A percentile compares a stretch with the other conserved stretches of the same genome.
phyloP scores from a whole-genome alignment of 257 asterid genomes.

The Fraxinus quadrangulata region DNA sequence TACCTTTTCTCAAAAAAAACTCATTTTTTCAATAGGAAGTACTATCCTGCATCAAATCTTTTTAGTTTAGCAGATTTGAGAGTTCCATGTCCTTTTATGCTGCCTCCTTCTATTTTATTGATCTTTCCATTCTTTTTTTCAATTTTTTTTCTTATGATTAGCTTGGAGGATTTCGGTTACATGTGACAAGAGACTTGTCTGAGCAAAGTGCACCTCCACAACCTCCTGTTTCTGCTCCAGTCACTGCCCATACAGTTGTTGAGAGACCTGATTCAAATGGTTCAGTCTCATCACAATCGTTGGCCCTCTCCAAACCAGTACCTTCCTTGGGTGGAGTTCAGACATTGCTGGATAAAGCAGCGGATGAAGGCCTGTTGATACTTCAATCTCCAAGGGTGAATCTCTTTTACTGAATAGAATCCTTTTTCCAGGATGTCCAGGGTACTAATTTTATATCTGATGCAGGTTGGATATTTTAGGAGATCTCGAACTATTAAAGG shows the following conservation, averaged over 20 bases:
- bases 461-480: constrained; percentile 88
- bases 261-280: constrained; percentile 60
- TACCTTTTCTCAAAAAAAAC: constrained; percentile 9
- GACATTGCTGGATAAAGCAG: constrained; percentile 56
- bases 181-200: constrained; percentile 56
- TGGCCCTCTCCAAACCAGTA: constrained; percentile 51
- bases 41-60: background rate
- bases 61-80: background rate
- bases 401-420: background rate
- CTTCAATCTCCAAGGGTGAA: constrained; percentile 77
- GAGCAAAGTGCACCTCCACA: constrained; percentile 46
- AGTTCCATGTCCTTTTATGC: constrained; percentile 6
- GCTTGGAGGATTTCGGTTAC: constrained; percentile 73
- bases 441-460: constrained; percentile 19
- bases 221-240: constrained; percentile 55
- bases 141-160: constrained; percentile 27
- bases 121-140: constrained; percentile 18
- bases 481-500: constrained; percentile 90
- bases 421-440: constrained; percentile 3
- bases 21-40: constrained; percentile 6
- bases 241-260: constrained; percentile 35
- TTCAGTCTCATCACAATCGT: constrained; percentile 63
- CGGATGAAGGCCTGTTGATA: constrained; percentile 71
- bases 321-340: constrained; percentile 49
- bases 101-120: constrained; percentile 10